A percentile compares a stretch with the other conserved stretches of the same genome.
Conservation (phyloP, 495 filamentous ascomycete species). For the Penicillium cinerascens region DNA sequence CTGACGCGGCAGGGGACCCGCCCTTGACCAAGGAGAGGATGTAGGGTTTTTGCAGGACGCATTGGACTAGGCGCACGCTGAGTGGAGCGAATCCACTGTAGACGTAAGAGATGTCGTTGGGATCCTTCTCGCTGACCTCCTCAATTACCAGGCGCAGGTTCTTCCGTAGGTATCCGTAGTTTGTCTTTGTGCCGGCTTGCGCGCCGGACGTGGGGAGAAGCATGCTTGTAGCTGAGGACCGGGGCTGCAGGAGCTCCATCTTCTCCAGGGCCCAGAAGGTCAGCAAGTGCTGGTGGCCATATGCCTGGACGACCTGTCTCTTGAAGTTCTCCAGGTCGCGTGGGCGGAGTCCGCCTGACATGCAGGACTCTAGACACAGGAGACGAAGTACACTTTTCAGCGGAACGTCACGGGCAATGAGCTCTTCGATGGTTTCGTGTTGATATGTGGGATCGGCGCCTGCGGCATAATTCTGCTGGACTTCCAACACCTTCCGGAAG, state of each 20-base stretch:
- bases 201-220: slow-evolving; percentile 64
- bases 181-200: slow-evolving; percentile 65
- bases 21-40: slow-evolving; percentile 66
- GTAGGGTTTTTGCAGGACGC: slow-evolving; percentile 84
- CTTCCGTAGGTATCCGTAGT: slow-evolving; percentile 84
- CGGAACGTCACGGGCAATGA: slow-evolving; percentile 81
- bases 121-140: slow-evolving; percentile 96
- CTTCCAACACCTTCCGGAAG: slow-evolving; percentile 83
- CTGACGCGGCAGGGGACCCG: slow-evolving; percentile 40
- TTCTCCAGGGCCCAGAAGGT: slow-evolving; percentile 89
- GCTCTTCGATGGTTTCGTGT: slow-evolving; percentile 86
- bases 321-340: slow-evolving; percentile 88
- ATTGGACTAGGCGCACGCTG: slow-evolving; percentile 91
- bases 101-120: slow-evolving; percentile 93
- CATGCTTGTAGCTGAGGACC: slow-evolving; percentile 63
- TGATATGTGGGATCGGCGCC: slow-evolving; percentile 84
- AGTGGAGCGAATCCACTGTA: slow-evolving; percentile 96
- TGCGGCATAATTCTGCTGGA: slow-evolving; percentile 94
- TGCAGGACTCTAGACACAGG: slow-evolving; percentile 85
- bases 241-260: slow-evolving; percentile 74
- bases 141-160: slow-evolving; percentile 86
- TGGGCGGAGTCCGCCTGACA: slow-evolving; percentile 80
- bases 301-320: slow-evolving; percentile 81
- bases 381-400: slow-evolving; percentile 77
- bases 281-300: slow-evolving; percentile 90